Percentiles rank a stretch among this genome's conserved stretches.
Conservation (phyloP, 305 asterid species). For the Ruellia speciosa region DNA sequence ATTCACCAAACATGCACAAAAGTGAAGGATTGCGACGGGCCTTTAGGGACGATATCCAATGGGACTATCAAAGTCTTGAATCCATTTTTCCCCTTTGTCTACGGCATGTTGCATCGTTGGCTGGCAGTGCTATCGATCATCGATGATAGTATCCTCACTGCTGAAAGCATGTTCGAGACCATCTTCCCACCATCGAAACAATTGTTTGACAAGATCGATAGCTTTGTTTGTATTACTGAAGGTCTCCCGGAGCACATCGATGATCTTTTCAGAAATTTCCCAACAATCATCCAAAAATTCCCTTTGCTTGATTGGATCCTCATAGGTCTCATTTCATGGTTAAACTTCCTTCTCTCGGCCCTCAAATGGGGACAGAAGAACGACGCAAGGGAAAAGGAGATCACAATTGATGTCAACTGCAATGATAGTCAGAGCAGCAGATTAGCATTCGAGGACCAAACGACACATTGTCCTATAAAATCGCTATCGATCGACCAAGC, state of each 20-base stretch:
- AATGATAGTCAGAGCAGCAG: background rate
- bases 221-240: conserved; percentile 24
- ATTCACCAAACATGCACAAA: conserved; percentile 20
- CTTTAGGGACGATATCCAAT: conserved; percentile 25
- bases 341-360: conserved; percentile 17
- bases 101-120: conserved; percentile 27
- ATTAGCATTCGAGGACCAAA: background rate
- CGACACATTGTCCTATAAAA: background rate
- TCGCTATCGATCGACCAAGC: no score
- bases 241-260: conserved; percentile 27
- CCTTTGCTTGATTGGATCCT: conserved; percentile 32
- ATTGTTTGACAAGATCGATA: conserved; percentile 33
- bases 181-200: conserved; percentile 28
- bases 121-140: conserved; percentile 24
- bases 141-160: conserved; percentile 27
- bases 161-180: conserved; percentile 24
- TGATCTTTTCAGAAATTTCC: conserved; percentile 23
- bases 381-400: conserved; percentile 25
- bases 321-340: conserved; percentile 22
- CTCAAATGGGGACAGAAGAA: conserved; percentile 20
- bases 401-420: conserved; percentile 19
- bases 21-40: conserved; percentile 23
- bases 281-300: conserved; percentile 16
- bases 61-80: conserved; percentile 4
- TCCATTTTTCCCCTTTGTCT: conserved; percentile 22